Percentiles rank a stretch among this genome's conserved stretches.
phyloP scores from a whole-genome alignment of 2,329 filamentous ascomycete species.

The Aspergillus sp. region DNA sequence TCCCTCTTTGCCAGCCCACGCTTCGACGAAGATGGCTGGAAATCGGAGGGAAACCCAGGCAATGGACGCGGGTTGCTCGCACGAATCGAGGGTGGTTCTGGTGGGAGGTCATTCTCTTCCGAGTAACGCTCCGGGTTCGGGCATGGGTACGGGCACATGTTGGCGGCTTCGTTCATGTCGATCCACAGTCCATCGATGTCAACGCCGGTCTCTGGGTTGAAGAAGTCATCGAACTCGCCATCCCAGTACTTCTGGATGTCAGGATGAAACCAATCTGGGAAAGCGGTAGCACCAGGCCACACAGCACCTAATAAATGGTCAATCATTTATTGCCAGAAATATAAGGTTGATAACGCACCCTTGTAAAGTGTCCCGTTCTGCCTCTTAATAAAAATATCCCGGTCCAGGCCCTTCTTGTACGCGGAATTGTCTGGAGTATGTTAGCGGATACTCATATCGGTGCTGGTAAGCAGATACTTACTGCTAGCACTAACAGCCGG shows the following conservation, averaged over 20 bases:
- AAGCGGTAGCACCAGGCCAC: slow-evolving; percentile 68
- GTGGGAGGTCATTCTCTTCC: slow-evolving; percentile 42
- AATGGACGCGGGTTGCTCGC: slow-evolving; percentile 54
- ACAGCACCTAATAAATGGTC: slow-evolving; percentile 51
- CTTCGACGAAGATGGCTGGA: slow-evolving; percentile 49
- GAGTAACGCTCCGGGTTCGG: slow-evolving; percentile 48
- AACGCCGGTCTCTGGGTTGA: slow-evolving; percentile 56
- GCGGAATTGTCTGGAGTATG: slow-evolving; percentile 42
- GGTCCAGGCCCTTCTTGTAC: slow-evolving; percentile 56
- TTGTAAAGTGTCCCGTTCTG: slow-evolving; percentile 50
- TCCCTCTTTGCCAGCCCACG: slow-evolving; percentile 1
- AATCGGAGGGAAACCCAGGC: slow-evolving; percentile 61
- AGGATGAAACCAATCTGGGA: slow-evolving; percentile 69
- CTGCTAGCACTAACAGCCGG: slow-evolving; percentile 36
- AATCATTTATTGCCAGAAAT: neutral
- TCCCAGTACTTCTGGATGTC: slow-evolving; percentile 64
- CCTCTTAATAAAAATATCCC: slow-evolving; percentile 48
- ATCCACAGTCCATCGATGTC: slow-evolving; percentile 76
- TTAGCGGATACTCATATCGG: neutral
- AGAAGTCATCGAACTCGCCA: slow-evolving; percentile 59
- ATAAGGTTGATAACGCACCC: slow-evolving; percentile 20
- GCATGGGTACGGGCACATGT: slow-evolving; percentile 53
- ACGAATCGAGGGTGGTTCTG: slow-evolving; percentile 56
- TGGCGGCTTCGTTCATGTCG: slow-evolving; percentile 58
- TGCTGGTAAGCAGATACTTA: slow-evolving; percentile 11